These are phyloP conservation scores for Lecanicillium sp. DNA, from an alignment of 2,329 filamentous ascomycete genomes.

Conservation along the genomic window DNA sequence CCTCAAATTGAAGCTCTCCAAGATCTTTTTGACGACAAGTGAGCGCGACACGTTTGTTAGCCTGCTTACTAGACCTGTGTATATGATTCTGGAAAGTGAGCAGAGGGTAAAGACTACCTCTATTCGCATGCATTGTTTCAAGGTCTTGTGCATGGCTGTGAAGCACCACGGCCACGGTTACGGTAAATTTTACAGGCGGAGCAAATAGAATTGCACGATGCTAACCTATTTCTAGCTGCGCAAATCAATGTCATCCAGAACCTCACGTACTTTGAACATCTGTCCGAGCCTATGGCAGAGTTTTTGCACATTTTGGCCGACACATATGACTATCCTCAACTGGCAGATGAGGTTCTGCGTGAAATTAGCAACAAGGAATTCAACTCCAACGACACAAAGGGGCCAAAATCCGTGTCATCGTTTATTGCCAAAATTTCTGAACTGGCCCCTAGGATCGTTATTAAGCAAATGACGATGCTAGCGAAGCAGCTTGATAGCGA, in stretches of 20 bases:
- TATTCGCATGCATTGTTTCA: conserved; percentile 95
- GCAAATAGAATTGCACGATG: conserved; percentile 1
- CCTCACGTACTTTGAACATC: conserved; percentile 93
- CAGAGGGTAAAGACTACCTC: conserved; percentile 79
- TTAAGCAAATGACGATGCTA: conserved; percentile 93
- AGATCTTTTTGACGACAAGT: conserved; percentile 92
- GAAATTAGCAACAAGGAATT: conserved; percentile 98
- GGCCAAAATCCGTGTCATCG: conserved; percentile 89
- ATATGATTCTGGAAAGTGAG: conserved; percentile 90
- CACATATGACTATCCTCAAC: conserved; percentile 94
- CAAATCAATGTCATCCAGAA: conserved; percentile 98
- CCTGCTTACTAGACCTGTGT: conserved; percentile 85
- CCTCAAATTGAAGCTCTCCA: conserved; percentile 81
- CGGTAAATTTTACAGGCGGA: conserved; percentile 42
- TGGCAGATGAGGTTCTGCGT: conserved; percentile 86
- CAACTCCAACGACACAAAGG: conserved; percentile 90
- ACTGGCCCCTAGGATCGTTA: conserved; percentile 80
- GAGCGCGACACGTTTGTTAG: conserved; percentile 93
- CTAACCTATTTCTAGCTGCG: conserved; percentile 53
- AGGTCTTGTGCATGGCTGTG: conserved; percentile 89
- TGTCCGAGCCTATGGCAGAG: conserved; percentile 99
- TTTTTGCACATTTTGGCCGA: conserved; percentile 93
- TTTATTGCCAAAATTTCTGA: conserved; percentile 94
- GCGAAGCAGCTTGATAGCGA: conserved; percentile 95
- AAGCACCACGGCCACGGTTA: conserved; percentile 98